Base-by-base conservation (phyloP, 352 stramenopile genomes). In the Phytophthora nicotianae region DNA sequence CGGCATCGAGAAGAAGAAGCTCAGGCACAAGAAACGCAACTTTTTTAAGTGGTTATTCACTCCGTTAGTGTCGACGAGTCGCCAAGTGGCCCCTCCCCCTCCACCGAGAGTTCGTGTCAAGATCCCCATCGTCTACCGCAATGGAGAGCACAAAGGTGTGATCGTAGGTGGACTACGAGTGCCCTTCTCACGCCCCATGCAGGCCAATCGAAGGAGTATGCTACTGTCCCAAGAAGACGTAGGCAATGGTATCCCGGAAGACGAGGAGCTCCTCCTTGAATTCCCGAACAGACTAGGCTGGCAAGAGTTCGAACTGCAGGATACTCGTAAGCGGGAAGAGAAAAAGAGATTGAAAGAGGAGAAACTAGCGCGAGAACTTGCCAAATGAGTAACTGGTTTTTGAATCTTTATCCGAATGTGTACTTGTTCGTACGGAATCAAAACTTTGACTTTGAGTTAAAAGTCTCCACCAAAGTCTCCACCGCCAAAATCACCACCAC, bases 391-490 rank as follows among this genome's bases (percentile, higher is more conserved):
- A 50, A 63, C 8, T 33, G 29, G 7, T 60, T 19, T n/a, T 56
- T 57, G n/a, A 46, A 47, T 51, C 65, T 64, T 65, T 52, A 65
- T 35, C 20, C n/a, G 50, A 27, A 49, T 10, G 24, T 21, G 21
- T 42, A 17, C 45, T 49, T 66, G 37, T 53, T 52, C 40, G 21
- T 42, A 21, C 37, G 29, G 66, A 29, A 47, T 52, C 38, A 11
- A 21, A 21, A 21, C 16, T 43, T 43, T 23, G 17, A 43, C 16
- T 43, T 20, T 45, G 21, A 9, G 9, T 77, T 33, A 88, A 32
- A 88, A 86, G 42, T 88, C 78, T 33, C 78, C 78, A 2, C 29
- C 68, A 59, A 88, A 85, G 35, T 70, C 67, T 27, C 46, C 46
- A 29, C 65, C 70, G 6, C 37, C 68, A 56, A 78, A 81, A 16